These are phyloP conservation scores for Naganishia sp. DNA, from an alignment of 1,284 basidiomycete species.

Conservation along the genomic window DNA sequence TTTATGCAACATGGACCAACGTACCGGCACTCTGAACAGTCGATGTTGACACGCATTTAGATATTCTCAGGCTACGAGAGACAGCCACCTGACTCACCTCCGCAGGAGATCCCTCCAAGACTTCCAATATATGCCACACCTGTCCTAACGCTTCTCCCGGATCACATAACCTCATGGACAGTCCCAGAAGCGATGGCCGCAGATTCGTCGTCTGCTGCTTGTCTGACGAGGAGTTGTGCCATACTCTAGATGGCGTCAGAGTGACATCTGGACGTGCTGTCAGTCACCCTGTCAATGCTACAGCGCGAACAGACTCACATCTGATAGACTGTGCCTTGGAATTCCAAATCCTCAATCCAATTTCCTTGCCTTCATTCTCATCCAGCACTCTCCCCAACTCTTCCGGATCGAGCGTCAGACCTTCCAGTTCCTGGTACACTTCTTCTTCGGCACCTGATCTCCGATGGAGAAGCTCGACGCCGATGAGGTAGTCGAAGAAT, in stretches of 20 bases:
- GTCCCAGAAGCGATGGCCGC: conserved; percentile 75
- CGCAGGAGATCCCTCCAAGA: conserved; percentile 91
- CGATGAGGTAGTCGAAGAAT: conserved; percentile 95
- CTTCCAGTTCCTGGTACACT: conserved; percentile 30
- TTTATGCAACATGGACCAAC: conserved; percentile 47
- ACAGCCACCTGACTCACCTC: conserved; percentile 57
- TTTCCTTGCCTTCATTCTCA: conserved; percentile 73
- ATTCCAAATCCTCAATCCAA: conserved; percentile 85
- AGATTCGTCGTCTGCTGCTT: conserved; percentile 28
- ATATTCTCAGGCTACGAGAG: too few relatives aligned
- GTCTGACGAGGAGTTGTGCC: conserved; percentile 55
- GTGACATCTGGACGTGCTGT: conserved; percentile 65
- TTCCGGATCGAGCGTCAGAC: conserved; percentile 62
- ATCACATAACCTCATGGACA: conserved; percentile 87
- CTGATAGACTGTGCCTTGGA: conserved; percentile 80
- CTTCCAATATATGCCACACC: conserved; percentile 97
- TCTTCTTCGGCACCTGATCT: conserved; percentile 42
- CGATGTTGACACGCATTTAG: neutral
- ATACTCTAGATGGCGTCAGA: conserved; percentile 78
- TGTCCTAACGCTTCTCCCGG: conserved; percentile 84
- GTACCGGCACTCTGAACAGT: conserved; percentile 16
- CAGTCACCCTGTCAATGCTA: neutral
- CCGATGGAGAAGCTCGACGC: conserved; percentile 65
- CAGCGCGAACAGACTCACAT: conserved; percentile 60
- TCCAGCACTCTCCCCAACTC: conserved; percentile 81